Conservation (phyloP, 2,329 filamentous ascomycete species). For the Bretziella fagacearum region DNA sequence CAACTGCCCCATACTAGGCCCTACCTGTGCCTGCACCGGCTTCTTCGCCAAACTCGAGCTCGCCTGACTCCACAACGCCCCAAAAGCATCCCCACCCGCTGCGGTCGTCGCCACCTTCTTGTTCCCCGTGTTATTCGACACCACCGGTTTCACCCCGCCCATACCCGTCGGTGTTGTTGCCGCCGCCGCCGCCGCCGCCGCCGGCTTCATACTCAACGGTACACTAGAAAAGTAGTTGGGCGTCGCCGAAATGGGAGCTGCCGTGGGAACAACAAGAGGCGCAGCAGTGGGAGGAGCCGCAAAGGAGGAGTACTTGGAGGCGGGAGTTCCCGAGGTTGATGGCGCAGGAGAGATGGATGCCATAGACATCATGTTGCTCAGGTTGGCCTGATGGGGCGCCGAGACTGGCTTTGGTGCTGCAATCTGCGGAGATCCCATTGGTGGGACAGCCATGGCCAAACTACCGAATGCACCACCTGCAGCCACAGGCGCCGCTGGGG, state of each 20-base stretch:
- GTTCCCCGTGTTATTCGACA: constrained; percentile 24
- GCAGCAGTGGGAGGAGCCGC: constrained; percentile 25
- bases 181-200: neutral
- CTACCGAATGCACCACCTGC: constrained; percentile 17
- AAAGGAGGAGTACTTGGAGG: constrained; percentile 48
- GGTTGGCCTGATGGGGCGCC: constrained; percentile 61
- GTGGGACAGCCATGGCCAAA: constrained; percentile 31
- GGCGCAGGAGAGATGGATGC: constrained; percentile 63
- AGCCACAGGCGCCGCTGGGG: constrained; percentile 30
- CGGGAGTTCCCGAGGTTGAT: constrained; percentile 36
- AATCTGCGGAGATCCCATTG: constrained; percentile 36
- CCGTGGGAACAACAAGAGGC: neutral
- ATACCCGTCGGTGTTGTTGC: neutral
- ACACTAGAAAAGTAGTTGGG: constrained; percentile 96
- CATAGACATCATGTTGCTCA: constrained; percentile 64
- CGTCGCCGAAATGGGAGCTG: constrained; percentile 50
- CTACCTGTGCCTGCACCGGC: constrained; percentile 41
- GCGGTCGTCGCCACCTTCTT: constrained; percentile 34
- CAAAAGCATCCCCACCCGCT: constrained; percentile 70
- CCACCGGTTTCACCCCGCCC: constrained; percentile 16
- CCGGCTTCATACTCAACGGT: too few species aligned
- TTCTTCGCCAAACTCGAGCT: constrained; percentile 62
- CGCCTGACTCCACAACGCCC: constrained; percentile 64
- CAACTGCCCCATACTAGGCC: constrained; percentile 75
- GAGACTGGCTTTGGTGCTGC: constrained; percentile 65